These are phyloP conservation scores for Mycosarcoma maydis DNA, from an alignment of 1,284 basidiomycete genomes.

Conservation along the genomic window DNA sequence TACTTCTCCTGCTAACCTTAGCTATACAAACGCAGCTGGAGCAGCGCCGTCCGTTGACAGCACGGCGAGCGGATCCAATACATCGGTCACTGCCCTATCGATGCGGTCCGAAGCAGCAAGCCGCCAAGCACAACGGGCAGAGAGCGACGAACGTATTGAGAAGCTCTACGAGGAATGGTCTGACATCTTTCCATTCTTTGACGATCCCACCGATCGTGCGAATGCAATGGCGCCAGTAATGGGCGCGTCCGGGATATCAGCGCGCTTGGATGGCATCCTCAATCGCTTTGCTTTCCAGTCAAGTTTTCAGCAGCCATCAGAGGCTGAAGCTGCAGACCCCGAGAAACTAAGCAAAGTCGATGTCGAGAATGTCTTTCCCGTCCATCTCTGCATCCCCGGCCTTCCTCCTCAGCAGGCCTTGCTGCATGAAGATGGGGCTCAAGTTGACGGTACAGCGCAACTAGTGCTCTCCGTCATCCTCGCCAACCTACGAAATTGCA, in stretches of 20 bases:
- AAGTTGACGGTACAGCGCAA: slow-evolving; percentile 79
- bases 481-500: slow-evolving; percentile 88
- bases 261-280: slow-evolving; percentile 17
- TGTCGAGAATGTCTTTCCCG: slow-evolving; percentile 37
- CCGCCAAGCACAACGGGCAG: slow-evolving; percentile 27
- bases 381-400: slow-evolving; percentile 56
- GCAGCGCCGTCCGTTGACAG: slow-evolving; percentile 22
- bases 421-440: slow-evolving; percentile 8
- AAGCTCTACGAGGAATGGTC: slow-evolving; percentile 64
- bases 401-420: slow-evolving; percentile 24
- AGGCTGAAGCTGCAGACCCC: slow-evolving; percentile 3
- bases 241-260: slow-evolving; percentile 6
- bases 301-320: slow-evolving; percentile 42
- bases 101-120: slow-evolving; percentile 20
- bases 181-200: slow-evolving; percentile 45
- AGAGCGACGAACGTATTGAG: slow-evolving; percentile 64
- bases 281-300: slow-evolving; percentile 43
- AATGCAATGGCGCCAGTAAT: not conserved
- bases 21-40: not conserved
- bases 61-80: slow-evolving; percentile 31
- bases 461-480: slow-evolving; percentile 85
- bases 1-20: slow-evolving; percentile 20
- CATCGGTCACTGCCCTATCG: slow-evolving; percentile 35
- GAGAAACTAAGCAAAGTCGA: slow-evolving; percentile 16
- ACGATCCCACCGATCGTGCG: slow-evolving; percentile 3